Evolutionary conservation across 305 asterid genomes (phyloP).

Genomic region (Ajuga reptans): DNA sequence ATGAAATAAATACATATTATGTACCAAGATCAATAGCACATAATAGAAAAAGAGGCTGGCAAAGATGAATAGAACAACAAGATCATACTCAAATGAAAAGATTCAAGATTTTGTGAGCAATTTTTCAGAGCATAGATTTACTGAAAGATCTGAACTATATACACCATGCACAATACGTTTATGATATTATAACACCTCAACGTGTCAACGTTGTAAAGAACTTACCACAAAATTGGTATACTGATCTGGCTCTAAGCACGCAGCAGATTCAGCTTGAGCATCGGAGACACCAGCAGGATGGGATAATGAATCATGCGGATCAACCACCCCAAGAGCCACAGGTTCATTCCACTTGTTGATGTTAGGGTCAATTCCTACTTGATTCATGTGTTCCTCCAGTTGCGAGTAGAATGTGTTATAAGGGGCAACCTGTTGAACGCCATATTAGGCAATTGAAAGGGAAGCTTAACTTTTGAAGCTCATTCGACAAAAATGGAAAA

Average conservation of each 20-base stretch:
- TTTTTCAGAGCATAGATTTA: not conserved
- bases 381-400: conserved; percentile 85
- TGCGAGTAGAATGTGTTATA: conserved; percentile 72
- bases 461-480: not conserved
- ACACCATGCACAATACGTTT: not conserved
- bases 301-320: conserved; percentile 92
- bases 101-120: not conserved
- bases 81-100: not conserved
- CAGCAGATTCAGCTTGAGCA: conserved; percentile 84
- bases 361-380: conserved; percentile 70
- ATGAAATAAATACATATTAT: conserved; percentile 14
- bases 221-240: conserved; percentile 72
- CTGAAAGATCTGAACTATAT: not conserved
- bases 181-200: not conserved
- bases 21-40: not conserved
- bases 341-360: conserved; percentile 81
- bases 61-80: not conserved
- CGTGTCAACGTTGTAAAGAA: conserved; percentile 14
- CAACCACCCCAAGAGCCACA: conserved; percentile 74
- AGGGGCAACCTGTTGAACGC: conserved; percentile 71
- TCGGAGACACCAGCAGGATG: conserved; percentile 96
- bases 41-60: not conserved
- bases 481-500: not conserved
- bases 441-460: conserved; percentile 12
- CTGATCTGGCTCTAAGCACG: conserved; percentile 72